Evolutionary conservation across 768 basidiomycete species (phyloP).

Genomic region (Auricularia sp.): DNA sequence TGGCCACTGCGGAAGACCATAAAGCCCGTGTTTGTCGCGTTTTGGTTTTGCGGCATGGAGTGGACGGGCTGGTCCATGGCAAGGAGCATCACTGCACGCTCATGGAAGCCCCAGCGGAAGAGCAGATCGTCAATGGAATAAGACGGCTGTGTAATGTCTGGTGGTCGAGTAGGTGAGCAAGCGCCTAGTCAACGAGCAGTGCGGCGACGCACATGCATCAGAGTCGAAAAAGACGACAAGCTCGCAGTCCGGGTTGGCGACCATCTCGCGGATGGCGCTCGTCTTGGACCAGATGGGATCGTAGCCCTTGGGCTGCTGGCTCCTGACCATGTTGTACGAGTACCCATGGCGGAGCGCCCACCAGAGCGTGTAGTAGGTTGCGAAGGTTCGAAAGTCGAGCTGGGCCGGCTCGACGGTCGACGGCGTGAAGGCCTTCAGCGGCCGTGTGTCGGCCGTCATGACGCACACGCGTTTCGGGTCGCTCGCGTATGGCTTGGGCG

Average conservation of each 20-base stretch:
- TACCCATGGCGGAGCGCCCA: neutral
- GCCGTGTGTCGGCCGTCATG: neutral
- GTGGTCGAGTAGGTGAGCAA: neutral
- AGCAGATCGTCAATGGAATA: neutral
- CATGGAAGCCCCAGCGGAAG: neutral
- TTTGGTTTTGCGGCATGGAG: neutral
- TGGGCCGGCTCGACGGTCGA: neutral
- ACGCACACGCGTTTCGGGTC: neutral
- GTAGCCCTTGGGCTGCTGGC: neutral
- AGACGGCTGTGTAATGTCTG: neutral
- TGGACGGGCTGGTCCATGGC: neutral
- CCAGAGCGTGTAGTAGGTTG: neutral
- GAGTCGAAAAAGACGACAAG: conserved; percentile 1
- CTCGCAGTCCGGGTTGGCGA: neutral
- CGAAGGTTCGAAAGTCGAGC: neutral
- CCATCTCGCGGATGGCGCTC: neutral
- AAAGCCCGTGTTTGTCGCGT: neutral
- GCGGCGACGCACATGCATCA: neutral
- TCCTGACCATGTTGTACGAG: neutral
- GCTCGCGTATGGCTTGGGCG: neutral
- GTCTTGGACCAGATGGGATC: neutral
- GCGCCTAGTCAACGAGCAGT: neutral
- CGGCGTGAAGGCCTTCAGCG: neutral
- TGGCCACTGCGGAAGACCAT: neutral
- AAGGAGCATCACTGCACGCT: neutral